These are phyloP conservation scores for Scleromitrula shiraiana DNA, from an alignment of 2,329 filamentous ascomycete species.

Conservation along the genomic window DNA sequence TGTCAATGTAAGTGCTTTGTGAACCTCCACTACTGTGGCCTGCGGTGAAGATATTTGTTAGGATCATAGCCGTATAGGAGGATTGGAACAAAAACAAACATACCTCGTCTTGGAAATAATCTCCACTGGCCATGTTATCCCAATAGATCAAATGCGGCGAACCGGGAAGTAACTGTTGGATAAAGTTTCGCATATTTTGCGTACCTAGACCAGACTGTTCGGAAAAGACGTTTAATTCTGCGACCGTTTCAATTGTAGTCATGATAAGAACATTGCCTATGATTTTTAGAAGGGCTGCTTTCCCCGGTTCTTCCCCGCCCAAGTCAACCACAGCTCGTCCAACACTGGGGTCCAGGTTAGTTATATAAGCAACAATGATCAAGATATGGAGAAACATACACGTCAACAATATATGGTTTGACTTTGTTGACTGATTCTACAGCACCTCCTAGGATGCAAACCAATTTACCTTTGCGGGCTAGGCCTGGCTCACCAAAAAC, in stretches of 20 bases:
- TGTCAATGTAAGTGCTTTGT: background rate
- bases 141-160: background rate
- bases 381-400: background rate
- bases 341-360: no score
- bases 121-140: background rate
- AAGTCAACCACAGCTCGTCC: conserved; percentile 1
- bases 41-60: background rate
- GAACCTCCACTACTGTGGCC: conserved; percentile 3
- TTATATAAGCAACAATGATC: background rate
- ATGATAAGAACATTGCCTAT: conserved; percentile 10
- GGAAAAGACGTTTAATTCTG: conserved; percentile 4
- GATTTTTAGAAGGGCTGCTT: conserved; percentile 7
- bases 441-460: conserved; percentile 1
- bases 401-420: conserved; percentile 3
- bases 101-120: conserved; percentile 4
- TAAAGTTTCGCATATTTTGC: background rate
- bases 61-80: background rate
- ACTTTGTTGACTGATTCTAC: conserved; percentile 1
- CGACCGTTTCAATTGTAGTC: conserved; percentile 6
- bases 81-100: background rate
- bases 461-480: background rate
- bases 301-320: background rate
- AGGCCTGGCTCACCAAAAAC: conserved; percentile 7
- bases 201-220: background rate
- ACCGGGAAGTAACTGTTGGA: background rate